Percentiles rank a stretch among this genome's conserved stretches.
phyloP scores from a whole-genome alignment of 2,329 filamentous ascomycete genomes.

The Talaromyces albobiverticillius region DNA sequence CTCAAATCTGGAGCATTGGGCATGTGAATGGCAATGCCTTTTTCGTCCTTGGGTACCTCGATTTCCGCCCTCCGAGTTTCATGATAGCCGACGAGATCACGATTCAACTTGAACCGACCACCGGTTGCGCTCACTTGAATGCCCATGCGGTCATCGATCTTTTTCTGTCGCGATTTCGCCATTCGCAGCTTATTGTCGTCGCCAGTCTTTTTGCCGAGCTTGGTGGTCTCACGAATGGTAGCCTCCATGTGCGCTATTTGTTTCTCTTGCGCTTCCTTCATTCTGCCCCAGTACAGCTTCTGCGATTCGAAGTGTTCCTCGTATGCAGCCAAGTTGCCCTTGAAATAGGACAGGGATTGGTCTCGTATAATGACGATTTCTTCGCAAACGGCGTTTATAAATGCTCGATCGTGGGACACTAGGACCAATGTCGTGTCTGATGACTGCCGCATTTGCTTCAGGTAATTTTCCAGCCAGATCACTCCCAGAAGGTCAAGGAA shows the following conservation, averaged over 20 bases:
- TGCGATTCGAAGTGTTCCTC: constrained; percentile 64
- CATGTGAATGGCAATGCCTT: constrained; percentile 56
- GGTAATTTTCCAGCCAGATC: constrained; percentile 76
- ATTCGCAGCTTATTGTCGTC: constrained; percentile 85
- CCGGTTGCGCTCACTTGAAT: constrained; percentile 70
- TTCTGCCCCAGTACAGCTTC: constrained; percentile 64
- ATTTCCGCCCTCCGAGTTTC: constrained; percentile 62
- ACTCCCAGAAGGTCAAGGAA: constrained; percentile 80
- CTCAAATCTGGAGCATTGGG: constrained; percentile 67
- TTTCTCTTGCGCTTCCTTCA: constrained; percentile 79
- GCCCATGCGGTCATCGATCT: constrained; percentile 77
- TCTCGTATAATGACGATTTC: constrained; percentile 75
- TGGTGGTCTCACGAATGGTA: constrained; percentile 71
- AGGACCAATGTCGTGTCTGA: constrained; percentile 65
- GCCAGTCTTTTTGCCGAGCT: constrained; percentile 70
- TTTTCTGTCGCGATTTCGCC: constrained; percentile 80
- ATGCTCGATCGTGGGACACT: constrained; percentile 82
- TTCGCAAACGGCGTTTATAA: constrained; percentile 70
- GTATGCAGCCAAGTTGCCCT: constrained; percentile 70
- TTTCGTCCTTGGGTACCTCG: constrained; percentile 64
- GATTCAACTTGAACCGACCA: constrained; percentile 74
- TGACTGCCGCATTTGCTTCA: constrained; percentile 55
- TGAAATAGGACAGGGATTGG: constrained; percentile 68
- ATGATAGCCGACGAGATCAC: constrained; percentile 66
- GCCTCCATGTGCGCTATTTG: constrained; percentile 79